A percentile compares a stretch with the other conserved stretches of the same genome.
These are phyloP conservation scores for Inonotus obliquus DNA, from an alignment of 1,284 basidiomycete species.

Conservation along the genomic window DNA sequence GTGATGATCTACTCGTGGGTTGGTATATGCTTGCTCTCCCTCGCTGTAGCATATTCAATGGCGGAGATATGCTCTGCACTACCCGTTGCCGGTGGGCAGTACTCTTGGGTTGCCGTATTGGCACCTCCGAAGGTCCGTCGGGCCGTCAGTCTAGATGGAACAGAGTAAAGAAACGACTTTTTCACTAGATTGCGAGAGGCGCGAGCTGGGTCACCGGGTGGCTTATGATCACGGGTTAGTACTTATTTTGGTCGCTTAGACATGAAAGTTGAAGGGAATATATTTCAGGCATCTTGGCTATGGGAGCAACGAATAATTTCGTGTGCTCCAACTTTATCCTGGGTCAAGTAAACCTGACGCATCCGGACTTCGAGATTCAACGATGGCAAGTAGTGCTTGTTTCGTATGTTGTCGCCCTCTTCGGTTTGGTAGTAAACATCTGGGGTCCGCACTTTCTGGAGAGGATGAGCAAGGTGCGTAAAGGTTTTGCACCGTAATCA, in stretches of 20 bases:
- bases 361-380: constrained; percentile 16
- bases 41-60: constrained; percentile 18
- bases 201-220: constrained; percentile 18
- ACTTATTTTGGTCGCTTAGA: background rate
- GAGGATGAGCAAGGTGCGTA: constrained; percentile 12
- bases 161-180: background rate
- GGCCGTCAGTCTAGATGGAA: background rate
- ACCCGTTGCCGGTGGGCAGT: constrained; percentile 16
- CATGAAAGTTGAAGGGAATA: background rate
- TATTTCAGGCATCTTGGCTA: constrained; percentile 14
- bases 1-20: constrained; percentile 20
- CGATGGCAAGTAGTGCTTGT: constrained; percentile 17
- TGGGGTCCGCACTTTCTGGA: constrained; percentile 15
- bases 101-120: constrained; percentile 16
- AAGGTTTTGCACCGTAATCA: background rate
- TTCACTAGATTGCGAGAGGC: constrained; percentile 8
- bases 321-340: constrained; percentile 17
- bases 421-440: constrained; percentile 10
- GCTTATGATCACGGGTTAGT: constrained; percentile 16
- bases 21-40: constrained; percentile 9
- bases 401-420: constrained; percentile 13
- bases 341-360: constrained; percentile 15
- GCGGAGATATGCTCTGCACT: constrained; percentile 17
- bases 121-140: constrained; percentile 12
- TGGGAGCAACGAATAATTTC: constrained; percentile 19